Base-by-base conservation (phyloP, 2,329 filamentous ascomycete species). In the Rosellinia necatrix region DNA sequence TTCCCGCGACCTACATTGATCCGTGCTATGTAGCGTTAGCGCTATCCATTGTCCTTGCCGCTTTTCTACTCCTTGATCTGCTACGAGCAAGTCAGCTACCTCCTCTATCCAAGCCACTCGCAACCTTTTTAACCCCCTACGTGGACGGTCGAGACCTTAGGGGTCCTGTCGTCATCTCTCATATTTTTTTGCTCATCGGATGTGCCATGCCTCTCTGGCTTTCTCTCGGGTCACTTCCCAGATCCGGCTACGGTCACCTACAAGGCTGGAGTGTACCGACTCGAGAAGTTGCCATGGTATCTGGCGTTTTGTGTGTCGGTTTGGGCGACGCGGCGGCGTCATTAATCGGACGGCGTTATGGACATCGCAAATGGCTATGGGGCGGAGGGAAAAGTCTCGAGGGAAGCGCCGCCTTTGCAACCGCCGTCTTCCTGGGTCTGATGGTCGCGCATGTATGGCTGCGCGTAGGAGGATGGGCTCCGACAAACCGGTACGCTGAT, bases 191-290 rank as follows among this genome's bases (percentile, higher is more conserved):
- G 9, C 82, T 97, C 4, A 91, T 97, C 50, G 94, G 94, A 30
- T 97, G 94, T 66, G 93, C 93, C 6, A 92, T 97, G 4, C 94
- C 94, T 0, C 82, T 97, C 2, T 97, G 94, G 94, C 80, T 97
- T 2, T 89, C 87, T 3, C 81, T 97, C 10, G 90, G 90, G 0
- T 86, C 88, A 1, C 76, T 90, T 0, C 75, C 83, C 0, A 82
- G 89, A 3, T 75, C 69, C 0, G 85, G 82, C 1, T 68, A 75
- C 0, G 79, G 73, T 8, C 81, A 81, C 21, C 84, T 87, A 72
- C 66, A 70, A 9, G 90, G 87, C 10, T 97, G 93, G 93, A 88
- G 93, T 54, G 79, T 94, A 0, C 76, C 80, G 0, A 77, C 80
- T 1, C 79, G 91, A 27, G 92, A 97, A 65, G 83, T 92, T 43